A percentile compares a stretch with the other conserved stretches of the same genome.
These are phyloP conservation scores for Lepiota brunneoincarnata DNA, from an alignment of 768 basidiomycete species.

Conservation along the genomic window DNA sequence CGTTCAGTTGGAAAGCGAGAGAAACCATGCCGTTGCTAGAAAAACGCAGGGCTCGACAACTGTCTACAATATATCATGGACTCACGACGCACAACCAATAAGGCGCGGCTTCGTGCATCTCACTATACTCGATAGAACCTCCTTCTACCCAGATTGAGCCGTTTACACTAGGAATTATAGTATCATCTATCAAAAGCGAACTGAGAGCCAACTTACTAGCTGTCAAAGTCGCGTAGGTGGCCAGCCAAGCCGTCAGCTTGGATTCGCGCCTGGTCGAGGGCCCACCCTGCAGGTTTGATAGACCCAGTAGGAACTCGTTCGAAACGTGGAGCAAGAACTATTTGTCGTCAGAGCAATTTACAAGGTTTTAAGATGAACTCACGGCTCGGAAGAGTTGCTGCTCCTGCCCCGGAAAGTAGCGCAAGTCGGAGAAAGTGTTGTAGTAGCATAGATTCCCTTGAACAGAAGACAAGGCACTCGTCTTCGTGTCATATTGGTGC, in stretches of 20 bases:
- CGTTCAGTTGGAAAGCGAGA: conserved; percentile 37
- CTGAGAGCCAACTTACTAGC: conserved; percentile 27
- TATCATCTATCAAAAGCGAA: background rate
- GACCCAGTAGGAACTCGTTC: conserved; percentile 31
- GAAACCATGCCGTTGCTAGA: conserved; percentile 39
- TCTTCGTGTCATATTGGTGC: background rate
- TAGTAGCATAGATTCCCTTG: background rate
- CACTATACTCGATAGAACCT: conserved; percentile 40
- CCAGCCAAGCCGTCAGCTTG: conserved; percentile 40
- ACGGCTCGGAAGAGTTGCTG: conserved; percentile 4
- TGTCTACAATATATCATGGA: background rate
- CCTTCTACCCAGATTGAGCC: conserved; percentile 42
- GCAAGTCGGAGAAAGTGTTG: background rate
- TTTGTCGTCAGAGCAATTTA: background rate
- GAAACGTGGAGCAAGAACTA: conserved; percentile 31
- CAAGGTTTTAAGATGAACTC: background rate
- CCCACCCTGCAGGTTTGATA: conserved; percentile 39
- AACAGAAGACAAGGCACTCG: background rate
- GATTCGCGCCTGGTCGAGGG: conserved; percentile 35
- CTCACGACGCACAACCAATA: conserved; percentile 39
- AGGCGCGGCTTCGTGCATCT: conserved; percentile 41
- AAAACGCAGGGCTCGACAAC: background rate
- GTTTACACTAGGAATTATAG: conserved; percentile 27
- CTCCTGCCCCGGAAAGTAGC: background rate
- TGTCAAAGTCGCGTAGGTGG: conserved; percentile 37